These are phyloP conservation scores for Pisolithus microcarpus DNA, from an alignment of 768 basidiomycete species.

Conservation along the genomic window DNA sequence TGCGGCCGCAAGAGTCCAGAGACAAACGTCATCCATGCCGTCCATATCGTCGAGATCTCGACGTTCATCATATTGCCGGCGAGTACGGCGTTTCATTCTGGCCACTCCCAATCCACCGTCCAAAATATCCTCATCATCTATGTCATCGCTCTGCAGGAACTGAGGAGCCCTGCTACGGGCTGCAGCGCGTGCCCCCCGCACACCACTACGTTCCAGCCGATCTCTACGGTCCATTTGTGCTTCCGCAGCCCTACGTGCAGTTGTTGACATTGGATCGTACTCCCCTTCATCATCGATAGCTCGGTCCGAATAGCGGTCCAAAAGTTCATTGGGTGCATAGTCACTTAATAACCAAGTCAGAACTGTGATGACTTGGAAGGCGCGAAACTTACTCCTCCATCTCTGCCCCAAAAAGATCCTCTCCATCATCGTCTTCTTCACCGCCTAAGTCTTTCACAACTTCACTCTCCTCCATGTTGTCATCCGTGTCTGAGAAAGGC, in stretches of 20 bases:
- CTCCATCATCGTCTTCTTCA: conserved; percentile 72
- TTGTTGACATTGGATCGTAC: conserved; percentile 57
- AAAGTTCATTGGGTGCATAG: conserved; percentile 72
- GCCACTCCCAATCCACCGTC: conserved; percentile 59
- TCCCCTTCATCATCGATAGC: conserved; percentile 82
- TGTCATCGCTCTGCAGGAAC: conserved; percentile 79
- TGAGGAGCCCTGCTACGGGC: conserved; percentile 76
- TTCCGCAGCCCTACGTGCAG: conserved; percentile 76
- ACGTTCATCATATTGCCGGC: conserved; percentile 91
- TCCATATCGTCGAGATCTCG: conserved; percentile 87
- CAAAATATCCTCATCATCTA: conserved; percentile 67
- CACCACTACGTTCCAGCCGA: conserved; percentile 59
- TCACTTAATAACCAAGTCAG: conserved; percentile 44
- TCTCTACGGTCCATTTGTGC: conserved; percentile 84
- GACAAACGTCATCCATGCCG: conserved; percentile 74
- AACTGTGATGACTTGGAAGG: conserved; percentile 2
- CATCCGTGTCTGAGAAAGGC: conserved; percentile 83
- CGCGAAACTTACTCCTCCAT: conserved; percentile 54
- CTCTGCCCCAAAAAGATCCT: conserved; percentile 86
- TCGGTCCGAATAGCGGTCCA: conserved; percentile 83
- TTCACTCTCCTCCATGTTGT: conserved; percentile 66
- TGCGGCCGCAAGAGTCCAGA: neutral
- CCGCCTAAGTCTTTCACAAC: conserved; percentile 60
- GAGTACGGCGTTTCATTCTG: conserved; percentile 73
- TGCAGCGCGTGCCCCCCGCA: conserved; percentile 66